Evolutionary conservation across 257 asterid species (phyloP), one percentile per base, ranked within the genome.

Genomic region (Cinchona pubescens): DNA sequence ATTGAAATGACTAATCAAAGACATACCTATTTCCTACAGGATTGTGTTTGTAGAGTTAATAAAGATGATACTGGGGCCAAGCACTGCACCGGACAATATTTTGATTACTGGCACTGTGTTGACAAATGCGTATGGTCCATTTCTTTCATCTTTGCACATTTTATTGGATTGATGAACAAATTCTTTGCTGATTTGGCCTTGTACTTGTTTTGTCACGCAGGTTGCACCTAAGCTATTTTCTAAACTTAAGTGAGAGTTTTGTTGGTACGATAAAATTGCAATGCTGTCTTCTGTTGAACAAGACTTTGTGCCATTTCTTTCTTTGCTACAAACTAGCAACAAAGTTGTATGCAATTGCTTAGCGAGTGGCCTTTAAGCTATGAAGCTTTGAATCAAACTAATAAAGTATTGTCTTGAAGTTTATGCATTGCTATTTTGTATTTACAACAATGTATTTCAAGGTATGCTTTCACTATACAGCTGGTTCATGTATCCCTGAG

Each of bases 11-110:
- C 38, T 69, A 69, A 76, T 69, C 32, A 7, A 60, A 30, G 29
- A 11, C 27, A 8, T 58, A 21, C 10, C 13, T 40, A 49, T 65
- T 69, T 75, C 29, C 58, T 67, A 69, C 82, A 91, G 97, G 91
- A 90, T 7, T 91, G 97, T 77, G 85, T 84, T 10, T 76, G 82
- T 67, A 85, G 97, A 78, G 84, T 91, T 67, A 79, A 88, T 75
- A 91, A 88, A n/a, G 97, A 92, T 78, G 96, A 90, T 7, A 83
- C 88, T 48, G 97, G 96, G 71, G 80, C 80, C 80, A 90, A 87
- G 82, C 96, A 92, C 79, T 92, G 97, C 74, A 90, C 97, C 0
- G 97, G 97, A 55, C 97, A 92, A 79, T 89, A 88, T 86, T 92
- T 92, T 65, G 97, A 92, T 79, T 90, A 89, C 55, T 90, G 95